phyloP scores from a whole-genome alignment of 2,329 filamentous ascomycete genomes.

The Triangularia setosa region DNA sequence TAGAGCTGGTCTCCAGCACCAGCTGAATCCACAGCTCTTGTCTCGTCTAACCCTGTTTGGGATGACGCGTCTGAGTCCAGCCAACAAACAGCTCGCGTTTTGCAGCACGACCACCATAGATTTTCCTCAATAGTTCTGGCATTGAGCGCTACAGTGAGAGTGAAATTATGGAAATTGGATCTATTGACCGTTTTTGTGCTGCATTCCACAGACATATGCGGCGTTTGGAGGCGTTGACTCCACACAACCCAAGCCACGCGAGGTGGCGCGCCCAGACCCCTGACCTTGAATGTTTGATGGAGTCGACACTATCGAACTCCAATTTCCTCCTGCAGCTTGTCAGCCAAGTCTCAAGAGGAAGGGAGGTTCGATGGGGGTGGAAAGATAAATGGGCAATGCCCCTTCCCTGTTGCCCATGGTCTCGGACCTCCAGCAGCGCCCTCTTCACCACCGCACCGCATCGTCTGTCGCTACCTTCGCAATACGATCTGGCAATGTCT shows the following conservation, averaged over 20 bases:
- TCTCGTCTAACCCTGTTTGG: not conserved
- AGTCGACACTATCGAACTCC: slow-evolving; percentile 5
- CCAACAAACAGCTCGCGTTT: not conserved
- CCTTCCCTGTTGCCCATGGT: not conserved
- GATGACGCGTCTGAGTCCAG: not conserved
- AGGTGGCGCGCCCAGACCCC: slow-evolving; percentile 1
- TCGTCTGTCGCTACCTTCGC: not conserved
- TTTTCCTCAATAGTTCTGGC: not conserved
- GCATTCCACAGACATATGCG: not conserved
- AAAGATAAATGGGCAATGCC: not conserved
- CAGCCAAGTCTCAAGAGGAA: not conserved
- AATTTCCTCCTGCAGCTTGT: slow-evolving; percentile 6
- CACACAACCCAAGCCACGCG: not conserved
- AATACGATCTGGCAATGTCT: slow-evolving; percentile 5
- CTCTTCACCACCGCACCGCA: not conserved
- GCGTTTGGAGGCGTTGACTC: not conserved
- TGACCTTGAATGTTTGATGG: not conserved
- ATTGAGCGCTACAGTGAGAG: not conserved
- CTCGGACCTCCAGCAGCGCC: not conserved
- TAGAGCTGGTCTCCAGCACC: not conserved
- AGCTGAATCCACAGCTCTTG: not conserved
- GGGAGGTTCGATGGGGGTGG: not conserved
- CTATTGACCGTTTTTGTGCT: not conserved
- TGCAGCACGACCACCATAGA: not conserved
- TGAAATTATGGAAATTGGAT: not conserved